A percentile compares a stretch with the other conserved stretches of the same genome.
Evolutionary conservation across 2,329 filamentous ascomycete genomes (phyloP).

Genomic region (Exophiala sideris): DNA sequence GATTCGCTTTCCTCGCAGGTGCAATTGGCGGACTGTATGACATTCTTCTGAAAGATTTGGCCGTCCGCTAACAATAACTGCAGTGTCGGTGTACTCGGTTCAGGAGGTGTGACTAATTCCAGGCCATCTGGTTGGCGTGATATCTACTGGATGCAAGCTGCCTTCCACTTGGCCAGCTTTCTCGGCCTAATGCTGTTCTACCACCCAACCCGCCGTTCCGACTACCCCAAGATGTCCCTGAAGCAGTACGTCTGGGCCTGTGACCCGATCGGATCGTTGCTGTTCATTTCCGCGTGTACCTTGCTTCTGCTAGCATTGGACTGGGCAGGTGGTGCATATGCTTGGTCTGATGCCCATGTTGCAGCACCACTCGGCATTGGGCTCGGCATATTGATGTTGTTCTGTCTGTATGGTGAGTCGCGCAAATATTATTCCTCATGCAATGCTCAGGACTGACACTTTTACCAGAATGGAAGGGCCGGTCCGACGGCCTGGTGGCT

Average conservation of each 20-base stretch:
- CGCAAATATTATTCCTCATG: neutral
- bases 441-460: neutral
- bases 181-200: slow-evolving; percentile 50
- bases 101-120: slow-evolving; percentile 52
- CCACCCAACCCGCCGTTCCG: slow-evolving; percentile 41
- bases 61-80: neutral
- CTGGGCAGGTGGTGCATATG: slow-evolving; percentile 46
- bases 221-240: slow-evolving; percentile 39
- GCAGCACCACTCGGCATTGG: slow-evolving; percentile 44
- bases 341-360: slow-evolving; percentile 38
- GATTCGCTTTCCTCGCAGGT: slow-evolving; percentile 51
- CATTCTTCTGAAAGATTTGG: neutral
- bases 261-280: slow-evolving; percentile 47
- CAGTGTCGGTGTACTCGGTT: slow-evolving; percentile 49
- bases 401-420: slow-evolving; percentile 36
- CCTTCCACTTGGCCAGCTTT: slow-evolving; percentile 49
- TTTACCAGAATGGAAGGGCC: slow-evolving; percentile 54
- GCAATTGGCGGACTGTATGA: slow-evolving; percentile 52
- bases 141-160: slow-evolving; percentile 60
- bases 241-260: slow-evolving; percentile 46
- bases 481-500: slow-evolving; percentile 53
- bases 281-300: slow-evolving; percentile 46
- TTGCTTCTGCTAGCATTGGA: slow-evolving; percentile 46
- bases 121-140: slow-evolving; percentile 50
- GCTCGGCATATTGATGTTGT: slow-evolving; percentile 39